These are phyloP conservation scores for Trichophyton rubrum DNA, from an alignment of 2,329 filamentous ascomycete genomes.

Conservation along the genomic window DNA sequence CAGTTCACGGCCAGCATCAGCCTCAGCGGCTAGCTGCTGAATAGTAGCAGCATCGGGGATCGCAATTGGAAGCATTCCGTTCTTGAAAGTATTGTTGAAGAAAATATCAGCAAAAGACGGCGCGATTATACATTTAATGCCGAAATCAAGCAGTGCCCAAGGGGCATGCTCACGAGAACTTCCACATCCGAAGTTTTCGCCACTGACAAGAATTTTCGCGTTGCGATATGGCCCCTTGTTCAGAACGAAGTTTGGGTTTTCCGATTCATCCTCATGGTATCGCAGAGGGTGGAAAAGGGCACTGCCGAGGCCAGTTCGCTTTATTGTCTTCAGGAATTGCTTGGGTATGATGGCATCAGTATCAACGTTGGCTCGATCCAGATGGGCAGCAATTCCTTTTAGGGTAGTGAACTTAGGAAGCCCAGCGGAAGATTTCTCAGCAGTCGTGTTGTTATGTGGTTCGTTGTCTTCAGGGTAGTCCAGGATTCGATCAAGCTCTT, in stretches of 20 bases:
- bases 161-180: slow-evolving; percentile 88
- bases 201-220: slow-evolving; percentile 82
- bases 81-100: slow-evolving; percentile 99
- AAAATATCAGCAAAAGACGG: slow-evolving; percentile 86
- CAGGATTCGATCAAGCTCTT: slow-evolving; percentile 51
- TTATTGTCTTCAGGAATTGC: slow-evolving; percentile 98
- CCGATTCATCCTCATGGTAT: slow-evolving; percentile 58
- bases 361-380: slow-evolving; percentile 84
- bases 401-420: slow-evolving; percentile 74
- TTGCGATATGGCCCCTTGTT: slow-evolving; percentile 78
- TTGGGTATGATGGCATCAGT: slow-evolving; percentile 99
- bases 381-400: slow-evolving; percentile 74
- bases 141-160: slow-evolving; percentile 93
- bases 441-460: slow-evolving; percentile 47
- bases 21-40: slow-evolving; percentile 61
- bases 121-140: slow-evolving; percentile 86
- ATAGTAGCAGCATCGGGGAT: slow-evolving; percentile 57
- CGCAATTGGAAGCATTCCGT: slow-evolving; percentile 86
- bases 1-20: slow-evolving; percentile 65
- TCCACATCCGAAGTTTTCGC: slow-evolving; percentile 90
- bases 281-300: slow-evolving; percentile 81
- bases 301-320: slow-evolving; percentile 80
- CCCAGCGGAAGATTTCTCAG: slow-evolving; percentile 43
- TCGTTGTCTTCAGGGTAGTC: slow-evolving; percentile 51
- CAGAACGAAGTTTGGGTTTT: slow-evolving; percentile 72